These are phyloP conservation scores for Colletotrichum lini DNA, from an alignment of 2,329 filamentous ascomycete species.

Conservation along the genomic window DNA sequence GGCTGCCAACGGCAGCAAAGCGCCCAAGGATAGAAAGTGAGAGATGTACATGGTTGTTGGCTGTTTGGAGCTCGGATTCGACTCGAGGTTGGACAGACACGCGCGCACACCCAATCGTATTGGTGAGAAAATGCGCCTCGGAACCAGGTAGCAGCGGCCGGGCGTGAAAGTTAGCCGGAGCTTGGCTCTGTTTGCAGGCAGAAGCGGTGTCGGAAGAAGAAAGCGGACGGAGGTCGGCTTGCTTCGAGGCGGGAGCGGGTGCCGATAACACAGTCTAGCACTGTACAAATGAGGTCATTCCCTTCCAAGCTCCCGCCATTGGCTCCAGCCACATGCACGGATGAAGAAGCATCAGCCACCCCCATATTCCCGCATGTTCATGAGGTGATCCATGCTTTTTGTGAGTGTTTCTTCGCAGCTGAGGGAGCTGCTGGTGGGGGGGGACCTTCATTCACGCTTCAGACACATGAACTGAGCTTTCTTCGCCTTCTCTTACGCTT, in stretches of 20 bases:
- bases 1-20: slow-evolving; percentile 31
- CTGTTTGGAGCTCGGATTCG: not conserved
- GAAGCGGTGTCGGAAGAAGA: slow-evolving; percentile 38
- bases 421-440: slow-evolving; percentile 14
- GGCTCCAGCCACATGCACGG: slow-evolving; percentile 28
- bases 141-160: not conserved
- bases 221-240: not conserved
- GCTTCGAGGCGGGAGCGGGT: not conserved
- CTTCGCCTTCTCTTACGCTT: not conserved
- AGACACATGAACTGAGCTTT: slow-evolving; percentile 1
- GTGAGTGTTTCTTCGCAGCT: not conserved
- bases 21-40: slow-evolving; percentile 16
- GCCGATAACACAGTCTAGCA: not conserved
- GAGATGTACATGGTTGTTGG: slow-evolving; percentile 28
- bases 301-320: slow-evolving; percentile 18
- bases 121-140: slow-evolving; percentile 14
- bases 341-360: slow-evolving; percentile 24
- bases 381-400: slow-evolving; percentile 33
- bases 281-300: slow-evolving; percentile 33
- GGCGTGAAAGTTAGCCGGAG: slow-evolving; percentile 7
- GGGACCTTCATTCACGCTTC: slow-evolving; percentile 7
- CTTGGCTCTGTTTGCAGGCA: slow-evolving; percentile 24
- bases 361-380: slow-evolving; percentile 28
- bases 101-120: not conserved
- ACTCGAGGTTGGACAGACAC: not conserved